Base-by-base conservation (phyloP, 192 early-diverging fungal species). In the Coemansia sp. region DNA sequence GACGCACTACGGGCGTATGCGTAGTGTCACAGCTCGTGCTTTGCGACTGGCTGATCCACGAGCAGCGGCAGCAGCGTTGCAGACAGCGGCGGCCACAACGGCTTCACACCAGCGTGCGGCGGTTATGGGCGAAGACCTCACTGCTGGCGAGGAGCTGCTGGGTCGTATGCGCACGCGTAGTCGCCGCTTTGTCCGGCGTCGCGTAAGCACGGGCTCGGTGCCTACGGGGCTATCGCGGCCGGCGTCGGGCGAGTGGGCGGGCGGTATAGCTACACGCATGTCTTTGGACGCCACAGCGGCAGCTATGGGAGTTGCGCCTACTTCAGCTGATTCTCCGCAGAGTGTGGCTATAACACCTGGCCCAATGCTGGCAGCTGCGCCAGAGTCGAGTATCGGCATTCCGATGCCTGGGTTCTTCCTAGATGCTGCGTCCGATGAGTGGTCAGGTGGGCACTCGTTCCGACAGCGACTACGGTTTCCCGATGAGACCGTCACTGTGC, bases 401-500 rank as follows among this genome's bases (percentile, higher is more conserved):
- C 81, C 81, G 12, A 75, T 75, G 69, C 81, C 81, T 0, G 81
- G 81, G 34, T 84, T 78, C 31, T 84, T 84, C 50, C 67, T 84
- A 15, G 76, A 75, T 23, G 62, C 76, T 1, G 72, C 58, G 55
- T 84, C 81, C 9, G 81, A 84, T 50, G 63, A 84, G 48, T 84
- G 81, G 81, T 45, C 70, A 21, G 81, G 81, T 50, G 81, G 81
- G 4, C 77, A 84, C 45, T 84, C 81, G 59, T 84, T 75, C 64
- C 60, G 69, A 0, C 76, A 77, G 76, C 76, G 81, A 12, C 69
- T 75, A 73, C 76, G 81, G 64, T 72, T 66, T 25, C 81, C 81
- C 4, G 64, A 76, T 45, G 77, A 77, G 66, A 63, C 67, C 1
- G 60, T 84, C 36, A 70, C 73, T 1, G 81, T 84, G 61, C 81